phyloP scores from a whole-genome alignment of 306 rosid genomes.

The Abrus pulchellus region DNA sequence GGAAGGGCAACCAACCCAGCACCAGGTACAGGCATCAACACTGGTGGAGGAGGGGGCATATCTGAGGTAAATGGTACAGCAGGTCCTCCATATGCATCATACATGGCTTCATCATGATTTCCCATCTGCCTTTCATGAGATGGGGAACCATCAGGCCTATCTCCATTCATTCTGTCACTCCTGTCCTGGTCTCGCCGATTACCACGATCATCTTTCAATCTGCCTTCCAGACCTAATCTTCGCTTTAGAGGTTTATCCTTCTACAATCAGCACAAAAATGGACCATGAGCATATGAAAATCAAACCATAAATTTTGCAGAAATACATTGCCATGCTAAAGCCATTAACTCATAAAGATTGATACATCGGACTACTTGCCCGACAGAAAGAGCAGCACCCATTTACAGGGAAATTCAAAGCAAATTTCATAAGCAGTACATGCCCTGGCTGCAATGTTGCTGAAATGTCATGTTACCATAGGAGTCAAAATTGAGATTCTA shows the following conservation, averaged over 20 bases:
- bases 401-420: slow-evolving; percentile 7
- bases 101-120: slow-evolving; percentile 87
- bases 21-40: slow-evolving; percentile 99
- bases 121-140: slow-evolving; percentile 76
- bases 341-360: slow-evolving; percentile 5
- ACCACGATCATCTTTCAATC: slow-evolving; percentile 92
- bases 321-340: slow-evolving; percentile 20
- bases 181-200: slow-evolving; percentile 78
- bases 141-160: slow-evolving; percentile 76
- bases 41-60: slow-evolving; percentile 85
- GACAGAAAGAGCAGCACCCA: slow-evolving; percentile 13
- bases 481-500: too few relatives aligned
- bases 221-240: slow-evolving; percentile 70
- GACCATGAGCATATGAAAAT: slow-evolving; percentile 34
- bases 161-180: slow-evolving; percentile 73
- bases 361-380: slow-evolving; percentile 33
- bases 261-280: slow-evolving; percentile 51
- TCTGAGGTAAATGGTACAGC: slow-evolving; percentile 82
- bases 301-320: slow-evolving; percentile 28
- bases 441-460: slow-evolving; percentile 15
- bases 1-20: slow-evolving; percentile 79
- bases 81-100: slow-evolving; percentile 78
- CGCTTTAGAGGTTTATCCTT: slow-evolving; percentile 79
- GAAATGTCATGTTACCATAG: neutral
- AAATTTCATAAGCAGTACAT: slow-evolving; percentile 9